These are phyloP conservation scores for Claviceps pazoutovae DNA, from an alignment of 2,329 filamentous ascomycete genomes.

Conservation along the genomic window DNA sequence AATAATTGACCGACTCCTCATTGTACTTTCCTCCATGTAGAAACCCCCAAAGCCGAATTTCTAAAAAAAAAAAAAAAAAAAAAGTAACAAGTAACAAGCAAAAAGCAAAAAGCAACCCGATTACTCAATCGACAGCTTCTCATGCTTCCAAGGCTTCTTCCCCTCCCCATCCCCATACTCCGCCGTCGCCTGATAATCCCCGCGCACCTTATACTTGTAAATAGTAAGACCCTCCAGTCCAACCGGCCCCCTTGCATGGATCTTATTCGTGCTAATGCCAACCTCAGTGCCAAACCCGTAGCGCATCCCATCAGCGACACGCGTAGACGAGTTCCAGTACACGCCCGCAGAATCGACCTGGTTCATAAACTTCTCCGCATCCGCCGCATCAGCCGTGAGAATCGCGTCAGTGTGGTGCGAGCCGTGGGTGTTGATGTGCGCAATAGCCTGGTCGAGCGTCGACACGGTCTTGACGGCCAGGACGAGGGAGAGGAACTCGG, in stretches of 20 bases:
- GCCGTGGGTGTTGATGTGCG: constrained; percentile 83
- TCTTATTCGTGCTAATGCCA: constrained; percentile 97
- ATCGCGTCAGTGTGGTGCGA: constrained; percentile 93
- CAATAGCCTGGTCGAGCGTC: constrained; percentile 55
- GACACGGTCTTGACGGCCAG: constrained; percentile 72
- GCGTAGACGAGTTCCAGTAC: constrained; percentile 92
- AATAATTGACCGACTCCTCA: too few relatives aligned
- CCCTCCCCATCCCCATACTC: constrained; percentile 56
- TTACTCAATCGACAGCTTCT: constrained; percentile 24
- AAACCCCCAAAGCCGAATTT: too few relatives aligned
- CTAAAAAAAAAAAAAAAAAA: background rate
- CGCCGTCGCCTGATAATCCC: constrained; percentile 66
- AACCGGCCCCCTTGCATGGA: constrained; percentile 85
- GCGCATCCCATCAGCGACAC: constrained; percentile 91
- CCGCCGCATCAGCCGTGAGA: constrained; percentile 51
- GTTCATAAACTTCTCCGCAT: constrained; percentile 72
- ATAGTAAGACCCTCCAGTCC: constrained; percentile 91
- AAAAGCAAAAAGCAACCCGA: background rate
- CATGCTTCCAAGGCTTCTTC: constrained; percentile 45
- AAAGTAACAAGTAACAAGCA: background rate
- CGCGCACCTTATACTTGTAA: constrained; percentile 88
- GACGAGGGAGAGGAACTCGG: constrained; percentile 76
- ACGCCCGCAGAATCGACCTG: constrained; percentile 80
- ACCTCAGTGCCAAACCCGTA: constrained; percentile 98
- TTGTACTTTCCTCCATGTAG: too few relatives aligned